A percentile compares a stretch with the other conserved stretches of the same genome.
These are phyloP conservation scores for Drosera spatulata DNA, from an alignment of 179 eudicot species.

Conservation along the genomic window DNA sequence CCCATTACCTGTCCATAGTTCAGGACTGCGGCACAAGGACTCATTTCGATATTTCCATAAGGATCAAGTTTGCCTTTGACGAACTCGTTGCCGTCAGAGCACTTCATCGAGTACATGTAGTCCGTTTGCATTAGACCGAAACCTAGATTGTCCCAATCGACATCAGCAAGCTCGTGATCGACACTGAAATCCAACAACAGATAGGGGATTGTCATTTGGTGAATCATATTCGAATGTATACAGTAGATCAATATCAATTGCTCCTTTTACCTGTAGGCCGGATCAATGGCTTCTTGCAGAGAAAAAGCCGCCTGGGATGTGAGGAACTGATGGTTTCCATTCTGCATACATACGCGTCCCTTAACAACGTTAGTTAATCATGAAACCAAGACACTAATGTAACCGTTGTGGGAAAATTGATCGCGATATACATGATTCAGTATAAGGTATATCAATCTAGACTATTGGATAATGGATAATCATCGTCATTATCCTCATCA, in stretches of 20 bases:
- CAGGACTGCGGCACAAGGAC: conserved; percentile 24
- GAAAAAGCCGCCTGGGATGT: conserved; percentile 14
- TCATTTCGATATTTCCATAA: conserved; percentile 24
- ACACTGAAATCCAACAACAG: conserved; percentile 7
- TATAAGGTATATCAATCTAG: too few relatives aligned
- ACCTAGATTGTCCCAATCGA: conserved; percentile 28
- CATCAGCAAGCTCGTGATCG: conserved; percentile 23
- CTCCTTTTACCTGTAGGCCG: conserved; percentile 16
- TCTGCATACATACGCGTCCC: conserved; percentile 6
- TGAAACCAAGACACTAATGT: too few relatives aligned
- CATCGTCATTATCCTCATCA: too few relatives aligned
- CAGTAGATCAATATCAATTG: neutral
- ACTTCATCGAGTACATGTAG: conserved; percentile 33
- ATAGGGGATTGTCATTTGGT: neutral
- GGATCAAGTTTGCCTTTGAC: conserved; percentile 19
- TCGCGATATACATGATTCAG: too few relatives aligned
- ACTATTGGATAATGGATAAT: too few relatives aligned
- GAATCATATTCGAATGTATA: neutral
- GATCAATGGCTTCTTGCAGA: conserved; percentile 2
- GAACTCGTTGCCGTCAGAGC: conserved; percentile 13
- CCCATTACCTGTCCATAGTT: conserved; percentile 31
- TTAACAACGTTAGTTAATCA: too few relatives aligned
- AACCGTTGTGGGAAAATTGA: too few relatives aligned
- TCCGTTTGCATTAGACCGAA: conserved; percentile 29
- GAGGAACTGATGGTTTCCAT: conserved; percentile 4